These are phyloP conservation scores for Fraxinus anomala DNA, from an alignment of 257 asterid genomes.

Conservation along the genomic window DNA sequence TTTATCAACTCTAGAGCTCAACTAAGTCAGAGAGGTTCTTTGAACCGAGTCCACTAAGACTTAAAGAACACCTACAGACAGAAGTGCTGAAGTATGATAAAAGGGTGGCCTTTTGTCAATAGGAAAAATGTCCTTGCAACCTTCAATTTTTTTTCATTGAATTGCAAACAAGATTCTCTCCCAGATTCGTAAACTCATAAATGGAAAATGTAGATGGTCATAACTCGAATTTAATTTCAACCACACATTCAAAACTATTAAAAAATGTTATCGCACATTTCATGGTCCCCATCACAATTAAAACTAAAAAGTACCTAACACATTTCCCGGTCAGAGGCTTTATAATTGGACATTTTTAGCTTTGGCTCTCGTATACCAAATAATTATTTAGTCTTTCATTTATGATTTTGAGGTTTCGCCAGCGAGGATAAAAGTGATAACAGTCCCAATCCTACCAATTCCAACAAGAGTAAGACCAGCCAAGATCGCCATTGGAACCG, in stretches of 20 bases:
- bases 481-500: no score
- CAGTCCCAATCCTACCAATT: no score
- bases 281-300: no score
- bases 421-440: no score
- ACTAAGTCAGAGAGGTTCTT: not conserved
- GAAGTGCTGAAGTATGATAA: conserved; percentile 18
- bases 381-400: not conserved
- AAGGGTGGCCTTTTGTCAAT: conserved; percentile 13
- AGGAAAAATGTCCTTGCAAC: conserved; percentile 12
- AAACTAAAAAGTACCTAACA: no score
- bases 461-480: no score
- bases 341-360: not conserved
- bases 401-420: no score
- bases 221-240: not conserved
- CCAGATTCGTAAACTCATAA: conserved; percentile 19
- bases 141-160: conserved; percentile 14
- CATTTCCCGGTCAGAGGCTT: no score
- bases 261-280: no score
- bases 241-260: no score
- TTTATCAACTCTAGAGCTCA: not conserved
- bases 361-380: not conserved
- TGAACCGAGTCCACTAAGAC: conserved; percentile 9
- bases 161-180: conserved; percentile 8
- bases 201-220: not conserved
- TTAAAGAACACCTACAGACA: conserved; percentile 13